These are phyloP conservation scores for Rosellinia necatrix DNA, from an alignment of 2,329 filamentous ascomycete species.

Conservation along the genomic window DNA sequence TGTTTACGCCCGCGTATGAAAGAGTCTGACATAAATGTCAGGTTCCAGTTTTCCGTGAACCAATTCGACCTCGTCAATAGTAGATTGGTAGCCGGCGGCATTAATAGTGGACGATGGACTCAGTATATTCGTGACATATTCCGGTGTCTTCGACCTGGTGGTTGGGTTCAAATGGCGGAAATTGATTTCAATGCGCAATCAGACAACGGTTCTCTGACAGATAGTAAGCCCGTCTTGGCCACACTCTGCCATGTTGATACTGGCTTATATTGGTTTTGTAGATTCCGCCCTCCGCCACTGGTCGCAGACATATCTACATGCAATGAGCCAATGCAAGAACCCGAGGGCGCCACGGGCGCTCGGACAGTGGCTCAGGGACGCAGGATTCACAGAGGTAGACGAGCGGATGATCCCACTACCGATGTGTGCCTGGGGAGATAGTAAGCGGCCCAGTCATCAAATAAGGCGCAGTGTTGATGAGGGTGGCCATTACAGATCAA, in stretches of 20 bases:
- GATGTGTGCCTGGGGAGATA: slow-evolving; percentile 70
- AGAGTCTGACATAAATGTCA: slow-evolving; percentile 28
- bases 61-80: slow-evolving; percentile 86
- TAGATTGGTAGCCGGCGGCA: slow-evolving; percentile 71
- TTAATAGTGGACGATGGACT: slow-evolving; percentile 73
- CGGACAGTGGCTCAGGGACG: slow-evolving; percentile 59
- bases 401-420: slow-evolving; percentile 65
- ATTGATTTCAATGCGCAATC: slow-evolving; percentile 86
- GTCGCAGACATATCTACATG: slow-evolving; percentile 67
- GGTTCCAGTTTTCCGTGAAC: slow-evolving; percentile 61
- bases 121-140: slow-evolving; percentile 78
- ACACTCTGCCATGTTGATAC: neutral
- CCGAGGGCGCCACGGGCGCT: slow-evolving; percentile 67
- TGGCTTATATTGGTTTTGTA: slow-evolving; percentile 38
- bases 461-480: slow-evolving; percentile 25
- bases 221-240: slow-evolving; percentile 49
- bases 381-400: slow-evolving; percentile 72
- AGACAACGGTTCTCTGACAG: slow-evolving; percentile 76
- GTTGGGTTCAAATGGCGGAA: slow-evolving; percentile 90
- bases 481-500: slow-evolving; percentile 45
- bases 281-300: slow-evolving; percentile 69
- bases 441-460: slow-evolving; percentile 49
- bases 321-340: slow-evolving; percentile 66
- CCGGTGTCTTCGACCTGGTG: slow-evolving; percentile 71
- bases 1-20: slow-evolving; percentile 1